Percentiles rank a stretch among this genome's conserved stretches.
phyloP scores from a whole-genome alignment of 352 stramenopile genomes.

The Phytophthora nicotianae region DNA sequence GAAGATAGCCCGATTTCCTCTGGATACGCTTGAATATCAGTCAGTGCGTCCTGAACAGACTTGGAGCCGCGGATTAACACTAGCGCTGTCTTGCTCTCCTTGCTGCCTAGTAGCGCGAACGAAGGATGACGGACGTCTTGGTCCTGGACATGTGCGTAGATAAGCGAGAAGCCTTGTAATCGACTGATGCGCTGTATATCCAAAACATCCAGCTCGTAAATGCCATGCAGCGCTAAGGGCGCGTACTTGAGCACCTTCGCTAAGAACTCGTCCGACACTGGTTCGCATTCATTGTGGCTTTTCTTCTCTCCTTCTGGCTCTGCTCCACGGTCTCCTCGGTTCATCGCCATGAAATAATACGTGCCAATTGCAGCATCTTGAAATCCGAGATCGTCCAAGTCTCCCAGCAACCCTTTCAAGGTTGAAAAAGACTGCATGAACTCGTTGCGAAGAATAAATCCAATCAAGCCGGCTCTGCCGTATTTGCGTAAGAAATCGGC shows the following conservation, averaged over 20 bases:
- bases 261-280: constrained; percentile 75
- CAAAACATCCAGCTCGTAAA: constrained; percentile 85
- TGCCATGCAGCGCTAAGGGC: constrained; percentile 78
- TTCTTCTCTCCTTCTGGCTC: constrained; percentile 68
- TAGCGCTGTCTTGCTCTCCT: constrained; percentile 79
- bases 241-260: constrained; percentile 76
- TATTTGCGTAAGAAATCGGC: constrained; percentile 89
- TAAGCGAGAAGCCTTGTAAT: constrained; percentile 77
- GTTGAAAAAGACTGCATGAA: constrained; percentile 91
- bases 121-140: constrained; percentile 84
- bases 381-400: constrained; percentile 81
- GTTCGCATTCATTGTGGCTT: constrained; percentile 55
- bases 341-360: constrained; percentile 92
- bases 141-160: constrained; percentile 85
- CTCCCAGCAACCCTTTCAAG: constrained; percentile 76
- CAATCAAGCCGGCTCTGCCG: constrained; percentile 72
- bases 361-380: constrained; percentile 86
- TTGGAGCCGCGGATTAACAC: constrained; percentile 86
- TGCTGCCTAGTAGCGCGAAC: constrained; percentile 79
- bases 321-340: constrained; percentile 77
- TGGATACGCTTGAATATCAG: constrained; percentile 83
- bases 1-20: constrained; percentile 70
- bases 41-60: constrained; percentile 86
- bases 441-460: constrained; percentile 87
- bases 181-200: constrained; percentile 86